These are phyloP conservation scores for Schizosaccharomyces versatilis DNA, from an alignment of 1,139 yeast genomes.

Conservation along the genomic window DNA sequence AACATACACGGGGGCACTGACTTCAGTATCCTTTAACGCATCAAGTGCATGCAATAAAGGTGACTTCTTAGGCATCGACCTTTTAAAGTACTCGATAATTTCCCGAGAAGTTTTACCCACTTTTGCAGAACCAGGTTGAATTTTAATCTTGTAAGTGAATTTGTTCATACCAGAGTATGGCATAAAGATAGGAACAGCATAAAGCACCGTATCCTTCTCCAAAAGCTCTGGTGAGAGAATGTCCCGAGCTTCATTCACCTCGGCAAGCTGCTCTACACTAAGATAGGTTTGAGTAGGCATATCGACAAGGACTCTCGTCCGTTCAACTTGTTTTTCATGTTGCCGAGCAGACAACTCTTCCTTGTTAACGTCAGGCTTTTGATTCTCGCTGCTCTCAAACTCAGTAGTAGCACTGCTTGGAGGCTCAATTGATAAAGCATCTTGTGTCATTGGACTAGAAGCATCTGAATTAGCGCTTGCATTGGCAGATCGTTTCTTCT, in stretches of 20 bases:
- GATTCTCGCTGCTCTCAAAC: background rate
- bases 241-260: conserved; percentile 18
- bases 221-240: conserved; percentile 20
- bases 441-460: background rate
- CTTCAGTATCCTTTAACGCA: conserved; percentile 19
- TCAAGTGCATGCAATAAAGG: conserved; percentile 19
- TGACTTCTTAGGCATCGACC: background rate
- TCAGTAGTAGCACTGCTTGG: background rate
- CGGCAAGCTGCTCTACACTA: conserved; percentile 18
- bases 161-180: conserved; percentile 71
- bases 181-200: conserved; percentile 69
- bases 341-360: conserved; percentile 27
- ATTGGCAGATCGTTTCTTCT: background rate
- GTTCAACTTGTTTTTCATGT: conserved; percentile 22
- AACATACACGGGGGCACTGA: conserved; percentile 25
- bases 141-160: conserved; percentile 60
- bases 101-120: conserved; percentile 54
- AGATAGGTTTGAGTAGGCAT: conserved; percentile 13
- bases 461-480: background rate
- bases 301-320: background rate
- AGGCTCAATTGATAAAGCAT: background rate
- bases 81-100: background rate
- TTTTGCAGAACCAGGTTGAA: conserved; percentile 70
- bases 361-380: conserved; percentile 15
- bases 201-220: conserved; percentile 26